phyloP scores from a whole-genome alignment of 1,284 basidiomycete species.

The Ganoderma boninense region DNA sequence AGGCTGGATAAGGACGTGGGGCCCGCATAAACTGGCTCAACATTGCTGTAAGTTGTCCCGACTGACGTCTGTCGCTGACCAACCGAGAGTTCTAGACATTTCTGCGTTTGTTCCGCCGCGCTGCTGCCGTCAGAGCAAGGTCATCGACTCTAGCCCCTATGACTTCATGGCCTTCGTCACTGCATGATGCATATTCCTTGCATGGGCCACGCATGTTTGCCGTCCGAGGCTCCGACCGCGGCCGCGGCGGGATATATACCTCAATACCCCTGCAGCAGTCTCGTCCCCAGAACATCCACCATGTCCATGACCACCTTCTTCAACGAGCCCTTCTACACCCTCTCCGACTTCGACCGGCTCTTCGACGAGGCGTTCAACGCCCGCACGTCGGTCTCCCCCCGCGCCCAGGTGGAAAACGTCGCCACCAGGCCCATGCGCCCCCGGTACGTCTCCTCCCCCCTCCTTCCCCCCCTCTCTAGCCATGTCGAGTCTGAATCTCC shows the following conservation, averaged over 20 bases:
- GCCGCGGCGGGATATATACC: conserved; percentile 1
- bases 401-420: conserved; percentile 16
- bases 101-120: neutral
- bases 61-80: neutral
- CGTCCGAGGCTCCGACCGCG: neutral
- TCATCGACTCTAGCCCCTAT: neutral
- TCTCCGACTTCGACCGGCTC: conserved; percentile 52
- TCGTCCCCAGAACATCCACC: neutral
- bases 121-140: neutral
- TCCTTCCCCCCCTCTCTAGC: too few relatives aligned
- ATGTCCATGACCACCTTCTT: conserved; percentile 50
- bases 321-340: conserved; percentile 28
- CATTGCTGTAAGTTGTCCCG: neutral
- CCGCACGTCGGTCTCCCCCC: conserved; percentile 20
- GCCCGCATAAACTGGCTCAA: neutral
- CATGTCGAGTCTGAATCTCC: too few relatives aligned
- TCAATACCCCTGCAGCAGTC: neutral
- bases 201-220: neutral
- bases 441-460: conserved; percentile 34
- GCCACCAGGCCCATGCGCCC: conserved; percentile 32
- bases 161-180: conserved; percentile 1
- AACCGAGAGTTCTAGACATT: neutral
- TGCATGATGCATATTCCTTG: neutral
- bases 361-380: conserved; percentile 51
- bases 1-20: too few relatives aligned